These are phyloP conservation scores for Termitomyces sp. DNA, from an alignment of 768 basidiomycete species.

Conservation along the genomic window DNA sequence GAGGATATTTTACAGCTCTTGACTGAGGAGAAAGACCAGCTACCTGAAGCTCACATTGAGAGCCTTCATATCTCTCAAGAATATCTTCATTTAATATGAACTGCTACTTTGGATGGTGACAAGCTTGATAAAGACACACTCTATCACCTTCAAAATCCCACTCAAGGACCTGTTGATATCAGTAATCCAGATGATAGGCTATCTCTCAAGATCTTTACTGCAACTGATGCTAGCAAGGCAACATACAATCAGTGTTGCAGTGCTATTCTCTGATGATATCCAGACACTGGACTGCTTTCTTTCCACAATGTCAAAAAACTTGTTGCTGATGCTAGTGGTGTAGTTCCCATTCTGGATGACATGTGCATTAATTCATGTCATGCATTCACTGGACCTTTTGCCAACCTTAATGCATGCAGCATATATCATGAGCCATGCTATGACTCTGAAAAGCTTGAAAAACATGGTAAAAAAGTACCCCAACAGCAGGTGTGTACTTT, in stretches of 20 bases:
- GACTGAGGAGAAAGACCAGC: neutral
- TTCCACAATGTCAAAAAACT: constrained; percentile 7
- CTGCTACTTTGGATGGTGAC: neutral
- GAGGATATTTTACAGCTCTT: neutral
- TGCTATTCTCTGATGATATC: constrained; percentile 5
- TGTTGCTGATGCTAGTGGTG: constrained; percentile 9
- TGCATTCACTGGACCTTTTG: too few species aligned
- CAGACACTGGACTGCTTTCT: constrained; percentile 2
- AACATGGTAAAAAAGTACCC: too few species aligned
- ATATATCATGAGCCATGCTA: too few species aligned
- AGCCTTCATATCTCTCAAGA: constrained; percentile 2
- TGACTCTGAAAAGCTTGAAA: too few species aligned
- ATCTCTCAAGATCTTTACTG: neutral
- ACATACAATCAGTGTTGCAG: constrained; percentile 1
- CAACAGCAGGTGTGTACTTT: too few species aligned
- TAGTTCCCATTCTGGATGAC: constrained; percentile 13
- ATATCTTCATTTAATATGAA: constrained; percentile 6
- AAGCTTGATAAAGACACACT: constrained; percentile 1
- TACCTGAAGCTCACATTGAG: neutral
- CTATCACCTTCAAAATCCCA: neutral
- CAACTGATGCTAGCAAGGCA: constrained; percentile 1
- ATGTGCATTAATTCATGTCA: too few species aligned
- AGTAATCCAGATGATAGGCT: neutral
- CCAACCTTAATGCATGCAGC: too few species aligned
- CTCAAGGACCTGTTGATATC: neutral